A percentile compares a stretch with the other conserved stretches of the same genome.
Evolutionary conservation across 768 basidiomycete species (phyloP).

Genomic region (Lactarius quietus): DNA sequence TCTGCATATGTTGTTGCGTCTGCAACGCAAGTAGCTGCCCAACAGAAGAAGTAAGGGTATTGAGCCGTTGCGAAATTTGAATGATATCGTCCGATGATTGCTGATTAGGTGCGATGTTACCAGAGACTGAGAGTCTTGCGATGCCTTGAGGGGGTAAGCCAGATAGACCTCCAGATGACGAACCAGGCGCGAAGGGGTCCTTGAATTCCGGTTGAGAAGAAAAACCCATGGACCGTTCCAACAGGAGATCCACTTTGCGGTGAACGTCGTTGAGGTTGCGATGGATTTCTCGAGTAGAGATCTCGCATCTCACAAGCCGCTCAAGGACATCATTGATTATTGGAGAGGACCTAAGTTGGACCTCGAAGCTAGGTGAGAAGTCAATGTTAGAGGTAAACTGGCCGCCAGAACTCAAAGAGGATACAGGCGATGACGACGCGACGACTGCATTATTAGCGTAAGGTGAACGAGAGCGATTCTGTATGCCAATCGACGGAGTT

Average conservation of each 20-base stretch:
- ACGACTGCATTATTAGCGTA: constrained; percentile 46
- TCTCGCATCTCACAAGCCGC: constrained; percentile 69
- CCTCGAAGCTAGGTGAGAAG: constrained; percentile 52
- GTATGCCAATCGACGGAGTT: constrained; percentile 26
- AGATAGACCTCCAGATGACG: constrained; percentile 22
- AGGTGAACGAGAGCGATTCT: constrained; percentile 36
- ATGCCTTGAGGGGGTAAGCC: constrained; percentile 37
- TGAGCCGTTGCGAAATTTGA: constrained; percentile 73
- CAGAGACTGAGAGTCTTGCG: constrained; percentile 60
- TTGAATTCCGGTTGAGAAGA: constrained; percentile 64
- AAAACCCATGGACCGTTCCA: constrained; percentile 58
- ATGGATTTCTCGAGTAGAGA: constrained; percentile 65
- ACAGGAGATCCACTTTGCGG: constrained; percentile 71
- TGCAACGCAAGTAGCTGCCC: constrained; percentile 80
- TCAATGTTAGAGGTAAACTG: constrained; percentile 53
- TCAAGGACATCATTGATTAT: constrained; percentile 73
- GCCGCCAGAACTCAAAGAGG: constrained; percentile 72
- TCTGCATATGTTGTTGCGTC: constrained; percentile 54
- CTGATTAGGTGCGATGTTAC: constrained; percentile 71
- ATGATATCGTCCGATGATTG: constrained; percentile 63
- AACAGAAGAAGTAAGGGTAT: constrained; percentile 77
- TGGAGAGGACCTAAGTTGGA: constrained; percentile 72
- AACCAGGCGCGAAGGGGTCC: constrained; percentile 63
- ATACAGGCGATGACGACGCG: constrained; percentile 70
- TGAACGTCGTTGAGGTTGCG: constrained; percentile 69